Evolutionary conservation across 805 yeast species (phyloP), one percentile per base, ranked within the genome.

Genomic region (Kodamaea hsintzibuensis): DNA sequence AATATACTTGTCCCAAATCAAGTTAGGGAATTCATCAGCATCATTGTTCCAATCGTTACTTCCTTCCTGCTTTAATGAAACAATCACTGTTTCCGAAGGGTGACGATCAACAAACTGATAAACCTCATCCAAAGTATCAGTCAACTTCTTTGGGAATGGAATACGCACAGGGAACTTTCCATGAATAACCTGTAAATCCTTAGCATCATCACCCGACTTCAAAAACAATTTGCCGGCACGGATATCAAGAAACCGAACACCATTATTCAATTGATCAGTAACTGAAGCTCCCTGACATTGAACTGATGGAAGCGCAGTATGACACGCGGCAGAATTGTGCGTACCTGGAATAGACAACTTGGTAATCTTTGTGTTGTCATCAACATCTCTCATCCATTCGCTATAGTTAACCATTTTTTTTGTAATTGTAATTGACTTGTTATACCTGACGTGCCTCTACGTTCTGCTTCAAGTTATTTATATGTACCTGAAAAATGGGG

Each of bases 321-420:
- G 85, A 60, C 81, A 83, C 5, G 93, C 93, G 12, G 88, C 90
- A 42, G 89, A 79, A 65, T 88, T 88, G 71, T 88, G 95, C n/a
- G 93, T 88, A n/a, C 95, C 95, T 8, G 93, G 91, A 50, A 88
- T 74, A 0, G 92, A 74, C 50, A 88, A 74, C 53, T 78, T 71
- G 2, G 86, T 75, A 37, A 88, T 56, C 42, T 62, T 62, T 17
- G 79, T 71, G 65, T 82, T 73, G 63, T 85, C 89, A 51, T 72
- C 68, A 54, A 86, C 63, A 9, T 77, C 75, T 35, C 69, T 64
- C 73, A 84, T 68, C 95, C 93, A 88, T 33, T 65, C 64, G 58
- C 69, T 65, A 60, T 71, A 73, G 52, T 73, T 61, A 52, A 75
- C 79, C 80, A 76, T 75, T 49, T 54, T 64, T 13, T 16, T 4